Evolutionary conservation across 2,329 filamentous ascomycete genomes (phyloP).

Genomic region (Fusarium mundagurra): DNA sequence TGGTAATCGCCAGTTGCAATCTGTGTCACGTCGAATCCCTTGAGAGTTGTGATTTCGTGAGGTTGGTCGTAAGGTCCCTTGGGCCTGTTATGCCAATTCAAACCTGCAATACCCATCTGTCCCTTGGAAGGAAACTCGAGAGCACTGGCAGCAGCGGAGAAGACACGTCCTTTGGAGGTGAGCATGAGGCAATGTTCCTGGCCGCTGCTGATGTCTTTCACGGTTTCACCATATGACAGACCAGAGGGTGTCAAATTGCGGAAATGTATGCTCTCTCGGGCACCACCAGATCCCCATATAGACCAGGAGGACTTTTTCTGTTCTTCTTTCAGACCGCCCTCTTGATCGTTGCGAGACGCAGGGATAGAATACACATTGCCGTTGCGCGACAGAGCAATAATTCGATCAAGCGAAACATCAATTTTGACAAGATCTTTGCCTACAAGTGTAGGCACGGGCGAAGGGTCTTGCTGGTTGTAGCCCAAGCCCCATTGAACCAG

Average conservation of each 20-base stretch:
- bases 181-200: slow-evolving; percentile 88
- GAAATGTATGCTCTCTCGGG: slow-evolving; percentile 68
- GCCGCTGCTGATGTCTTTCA: slow-evolving; percentile 79
- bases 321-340: slow-evolving; percentile 67
- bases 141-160: slow-evolving; percentile 84
- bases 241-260: slow-evolving; percentile 73
- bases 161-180: slow-evolving; percentile 85
- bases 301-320: slow-evolving; percentile 73
- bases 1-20: slow-evolving; percentile 90
- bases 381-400: slow-evolving; percentile 78
- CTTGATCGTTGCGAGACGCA: slow-evolving; percentile 77
- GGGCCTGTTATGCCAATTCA: slow-evolving; percentile 83
- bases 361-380: slow-evolving; percentile 89
- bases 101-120: slow-evolving; percentile 85
- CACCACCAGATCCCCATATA: slow-evolving; percentile 66
- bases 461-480: slow-evolving; percentile 71
- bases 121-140: slow-evolving; percentile 82
- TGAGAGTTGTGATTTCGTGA: slow-evolving; percentile 79
- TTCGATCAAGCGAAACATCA: slow-evolving; percentile 81
- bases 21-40: slow-evolving; percentile 74
- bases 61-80: slow-evolving; percentile 81
- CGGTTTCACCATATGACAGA: slow-evolving; percentile 74
- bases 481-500: slow-evolving; percentile 90
- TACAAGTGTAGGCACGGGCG: slow-evolving; percentile 76
- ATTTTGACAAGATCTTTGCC: slow-evolving; percentile 85